Evolutionary conservation across 371 early-diverging fungal genomes (phyloP).

Genomic region (Mortierella sp.): DNA sequence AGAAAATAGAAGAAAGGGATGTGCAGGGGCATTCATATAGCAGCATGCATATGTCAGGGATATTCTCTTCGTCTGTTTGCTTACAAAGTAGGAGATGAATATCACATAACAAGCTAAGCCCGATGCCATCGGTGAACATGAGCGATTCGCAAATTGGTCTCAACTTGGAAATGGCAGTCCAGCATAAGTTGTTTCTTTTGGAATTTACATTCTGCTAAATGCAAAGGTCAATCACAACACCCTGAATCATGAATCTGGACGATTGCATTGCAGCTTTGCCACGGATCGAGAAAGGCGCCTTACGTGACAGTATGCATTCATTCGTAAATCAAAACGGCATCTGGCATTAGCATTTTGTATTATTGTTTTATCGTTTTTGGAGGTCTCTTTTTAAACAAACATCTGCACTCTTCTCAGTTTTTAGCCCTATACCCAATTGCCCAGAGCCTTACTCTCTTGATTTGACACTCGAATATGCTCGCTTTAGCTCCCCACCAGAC

Average conservation of each 20-base stretch:
- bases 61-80: no score
- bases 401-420: slow-evolving; percentile 20
- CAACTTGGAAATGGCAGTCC: no score
- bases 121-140: no score
- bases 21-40: no score
- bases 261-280: slow-evolving; percentile 48
- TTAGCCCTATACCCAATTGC: slow-evolving; percentile 25
- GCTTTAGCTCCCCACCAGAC: slow-evolving; percentile 11
- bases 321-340: neutral
- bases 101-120: no score
- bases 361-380: neutral
- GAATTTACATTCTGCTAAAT: neutral
- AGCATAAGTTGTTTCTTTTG: neutral
- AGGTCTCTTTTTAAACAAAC: neutral
- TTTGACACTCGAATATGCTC: slow-evolving; percentile 29
- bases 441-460: slow-evolving; percentile 46
- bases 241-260: slow-evolving; percentile 22
- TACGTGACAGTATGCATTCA: slow-evolving; percentile 38
- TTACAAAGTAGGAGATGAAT: no score
- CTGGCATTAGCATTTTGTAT: neutral
- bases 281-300: slow-evolving; percentile 28
- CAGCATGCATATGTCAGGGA: no score
- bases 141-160: no score
- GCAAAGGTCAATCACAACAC: neutral
- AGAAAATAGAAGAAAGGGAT: no score